Percentiles rank a stretch among this genome's conserved stretches.
Evolutionary conservation across 495 filamentous ascomycete genomes (phyloP).

Genomic region (Penicillium waksmanii): DNA sequence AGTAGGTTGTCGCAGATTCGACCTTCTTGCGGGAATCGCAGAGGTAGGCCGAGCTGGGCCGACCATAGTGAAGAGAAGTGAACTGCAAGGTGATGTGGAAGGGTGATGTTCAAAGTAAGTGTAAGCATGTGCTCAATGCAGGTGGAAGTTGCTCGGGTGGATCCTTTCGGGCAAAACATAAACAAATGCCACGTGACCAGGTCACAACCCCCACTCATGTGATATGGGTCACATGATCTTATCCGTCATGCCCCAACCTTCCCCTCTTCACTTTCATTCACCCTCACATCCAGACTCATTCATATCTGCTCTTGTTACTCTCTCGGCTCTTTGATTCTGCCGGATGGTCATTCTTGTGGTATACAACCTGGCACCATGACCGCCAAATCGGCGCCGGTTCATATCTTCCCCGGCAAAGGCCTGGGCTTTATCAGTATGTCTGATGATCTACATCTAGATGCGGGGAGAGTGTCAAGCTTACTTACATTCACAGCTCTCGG

Average conservation of each 20-base stretch:
- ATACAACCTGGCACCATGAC: slow-evolving; percentile 31
- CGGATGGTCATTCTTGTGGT: not conserved
- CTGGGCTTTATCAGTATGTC: slow-evolving; percentile 76
- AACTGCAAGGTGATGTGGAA: slow-evolving; percentile 2
- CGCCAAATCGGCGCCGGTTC: slow-evolving; percentile 53
- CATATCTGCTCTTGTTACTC: not conserved
- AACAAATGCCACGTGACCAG: slow-evolving; percentile 42
- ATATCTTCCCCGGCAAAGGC: slow-evolving; percentile 74
- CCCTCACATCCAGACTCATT: not conserved
- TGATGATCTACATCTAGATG: slow-evolving; percentile 8
- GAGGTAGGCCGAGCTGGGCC: slow-evolving; percentile 56
- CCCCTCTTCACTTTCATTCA: slow-evolving; percentile 14
- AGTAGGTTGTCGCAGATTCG: slow-evolving; percentile 60
- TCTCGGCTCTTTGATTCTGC: not conserved
- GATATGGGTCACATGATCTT: slow-evolving; percentile 37
- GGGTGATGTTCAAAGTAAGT: not conserved
- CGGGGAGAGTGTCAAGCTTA: slow-evolving; percentile 25
- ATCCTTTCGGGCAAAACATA: slow-evolving; percentile 44
- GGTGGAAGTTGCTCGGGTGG: slow-evolving; percentile 24
- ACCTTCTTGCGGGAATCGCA: slow-evolving; percentile 55
- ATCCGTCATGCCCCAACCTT: slow-evolving; percentile 25
- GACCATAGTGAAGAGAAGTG: slow-evolving; percentile 46
- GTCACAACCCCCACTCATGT: slow-evolving; percentile 31
- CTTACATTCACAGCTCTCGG: slow-evolving; percentile 66
- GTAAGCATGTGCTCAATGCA: not conserved